Evolutionary conservation across 176 grass and related monocot species (phyloP).

Genomic region (Thinopyrum elongatum): DNA sequence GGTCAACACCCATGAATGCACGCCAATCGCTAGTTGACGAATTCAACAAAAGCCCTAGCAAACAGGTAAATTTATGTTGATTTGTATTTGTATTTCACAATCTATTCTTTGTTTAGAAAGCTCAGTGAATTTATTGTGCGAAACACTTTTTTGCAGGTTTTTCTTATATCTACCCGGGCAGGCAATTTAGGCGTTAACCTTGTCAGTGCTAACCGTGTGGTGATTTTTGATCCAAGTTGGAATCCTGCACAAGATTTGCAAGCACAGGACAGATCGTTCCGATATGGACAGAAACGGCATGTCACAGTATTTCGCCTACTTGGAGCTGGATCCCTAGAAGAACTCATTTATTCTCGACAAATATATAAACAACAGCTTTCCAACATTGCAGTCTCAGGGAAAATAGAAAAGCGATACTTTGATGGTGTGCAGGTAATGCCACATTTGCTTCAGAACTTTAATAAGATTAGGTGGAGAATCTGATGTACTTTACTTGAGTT

Average conservation of each 20-base stretch:
- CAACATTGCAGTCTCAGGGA: slow-evolving; percentile 95
- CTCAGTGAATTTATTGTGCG: background rate
- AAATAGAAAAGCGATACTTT: slow-evolving; percentile 92
- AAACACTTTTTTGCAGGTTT: slow-evolving; percentile 62
- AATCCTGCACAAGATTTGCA: slow-evolving; percentile 98
- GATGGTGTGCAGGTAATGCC: slow-evolving; percentile 90
- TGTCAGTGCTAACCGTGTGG: slow-evolving; percentile 92
- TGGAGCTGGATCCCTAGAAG: slow-evolving; percentile 94
- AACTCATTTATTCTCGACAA: slow-evolving; percentile 91
- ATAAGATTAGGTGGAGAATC: background rate
- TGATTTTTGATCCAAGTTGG: slow-evolving; percentile 99
- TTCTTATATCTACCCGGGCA: slow-evolving; percentile 94
- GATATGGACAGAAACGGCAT: slow-evolving; percentile 86
- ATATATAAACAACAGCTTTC: slow-evolving; percentile 98
- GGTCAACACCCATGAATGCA: slow-evolving; percentile 91
- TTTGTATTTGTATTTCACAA: slow-evolving; percentile 21
- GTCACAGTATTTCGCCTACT: slow-evolving; percentile 93
- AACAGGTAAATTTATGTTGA: slow-evolving; percentile 53
- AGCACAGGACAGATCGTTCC: slow-evolving; percentile 97
- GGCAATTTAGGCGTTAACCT: slow-evolving; percentile 95
- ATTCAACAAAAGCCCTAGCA: slow-evolving; percentile 96
- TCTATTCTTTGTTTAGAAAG: slow-evolving; percentile 7
- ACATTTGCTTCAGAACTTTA: slow-evolving; percentile 10
- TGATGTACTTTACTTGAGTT: slow-evolving; percentile 22
- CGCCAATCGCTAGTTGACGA: slow-evolving; percentile 88